Base-by-base conservation (phyloP, 345 rosid species). In the Populus simonii region DNA sequence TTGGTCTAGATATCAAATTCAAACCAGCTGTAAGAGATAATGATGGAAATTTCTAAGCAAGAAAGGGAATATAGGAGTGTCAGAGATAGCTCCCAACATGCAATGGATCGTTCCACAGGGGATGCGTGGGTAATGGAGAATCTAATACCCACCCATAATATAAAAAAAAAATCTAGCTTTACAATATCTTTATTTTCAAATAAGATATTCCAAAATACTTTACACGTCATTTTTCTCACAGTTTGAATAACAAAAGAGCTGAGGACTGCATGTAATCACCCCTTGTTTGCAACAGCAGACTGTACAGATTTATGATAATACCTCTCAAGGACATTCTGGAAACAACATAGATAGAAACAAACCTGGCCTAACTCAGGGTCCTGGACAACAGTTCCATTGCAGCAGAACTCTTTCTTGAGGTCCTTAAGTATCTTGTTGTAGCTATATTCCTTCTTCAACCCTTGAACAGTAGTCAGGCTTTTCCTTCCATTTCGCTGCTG, bases 351-450 rank as follows among this genome's bases (percentile, higher is more conserved):
- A 55, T 55, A 55, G 23, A 22, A 2, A 61, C 35, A 75, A 29
- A 89, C 97, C 92, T 93, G 91, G 59, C 98, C 98, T 79, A 92
- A 84, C 78, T 93, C 94, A 67, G 94, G 91, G 82, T 92, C 98
- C 88, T 93, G 90, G 55, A 93, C 97, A 36, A 93, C 98, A 22
- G 96, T 90, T 55, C 98, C 97, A 89, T 93, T 92, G 90, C 98
- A 90, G 89, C 97, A 93, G 82, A 93, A 92, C 78, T 90, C 96
- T 81, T 92, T 93, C 86, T 92, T 92, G 65, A 93, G 94, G 84
- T 92, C 97, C 82, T 93, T 92, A 62, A 92, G 91, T 47, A 93
- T 93, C 86, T 93, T 93, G 88, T 80, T 90, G 74, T 93, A 93
- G 86, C 96, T 92, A 79, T 86, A 93, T 75, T 92, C 92, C 86